A percentile compares a stretch with the other conserved stretches of the same genome.
Evolutionary conservation across 495 filamentous ascomycete species (phyloP).

Genomic region (Oidiodendron maius): DNA sequence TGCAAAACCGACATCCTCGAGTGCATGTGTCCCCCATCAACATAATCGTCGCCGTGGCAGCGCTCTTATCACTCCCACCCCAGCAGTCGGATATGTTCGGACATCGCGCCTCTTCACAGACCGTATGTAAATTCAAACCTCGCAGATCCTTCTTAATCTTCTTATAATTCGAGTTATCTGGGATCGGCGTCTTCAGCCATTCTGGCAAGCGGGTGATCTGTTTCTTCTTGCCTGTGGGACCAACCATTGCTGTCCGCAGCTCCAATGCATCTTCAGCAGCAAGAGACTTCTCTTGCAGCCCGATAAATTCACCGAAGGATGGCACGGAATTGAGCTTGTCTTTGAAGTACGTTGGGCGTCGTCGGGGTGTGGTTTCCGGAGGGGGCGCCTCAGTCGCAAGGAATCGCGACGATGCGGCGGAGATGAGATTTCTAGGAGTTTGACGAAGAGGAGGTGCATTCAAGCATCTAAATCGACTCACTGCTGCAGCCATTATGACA

Average conservation of each 20-base stretch:
- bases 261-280: constrained; percentile 53
- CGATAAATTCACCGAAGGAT: constrained; percentile 79
- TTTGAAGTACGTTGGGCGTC: constrained; percentile 66
- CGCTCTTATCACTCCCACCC: constrained; percentile 81
- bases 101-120: constrained; percentile 95
- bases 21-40: constrained; percentile 99
- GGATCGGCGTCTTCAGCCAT: constrained; percentile 96
- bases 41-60: constrained; percentile 98
- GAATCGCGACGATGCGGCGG: constrained; percentile 18
- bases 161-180: constrained; percentile 73
- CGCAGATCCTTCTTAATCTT: constrained; percentile 90
- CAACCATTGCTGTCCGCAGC: constrained; percentile 75
- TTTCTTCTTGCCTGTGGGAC: constrained; percentile 72
- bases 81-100: constrained; percentile 98
- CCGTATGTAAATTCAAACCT: constrained; percentile 85
- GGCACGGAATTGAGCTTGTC: constrained; percentile 77
- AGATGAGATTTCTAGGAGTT: constrained; percentile 10
- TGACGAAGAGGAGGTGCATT: constrained; percentile 18
- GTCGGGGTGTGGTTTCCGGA: constrained; percentile 27
- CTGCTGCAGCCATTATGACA: constrained; percentile 26
- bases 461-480: constrained; percentile 24
- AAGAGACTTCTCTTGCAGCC: constrained; percentile 30
- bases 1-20: constrained; percentile 93
- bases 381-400: constrained; percentile 36
- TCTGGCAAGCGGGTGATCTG: constrained; percentile 86